Evolutionary conservation across 306 rosid genomes (phyloP).

Genomic region (Quercus rubra): DNA sequence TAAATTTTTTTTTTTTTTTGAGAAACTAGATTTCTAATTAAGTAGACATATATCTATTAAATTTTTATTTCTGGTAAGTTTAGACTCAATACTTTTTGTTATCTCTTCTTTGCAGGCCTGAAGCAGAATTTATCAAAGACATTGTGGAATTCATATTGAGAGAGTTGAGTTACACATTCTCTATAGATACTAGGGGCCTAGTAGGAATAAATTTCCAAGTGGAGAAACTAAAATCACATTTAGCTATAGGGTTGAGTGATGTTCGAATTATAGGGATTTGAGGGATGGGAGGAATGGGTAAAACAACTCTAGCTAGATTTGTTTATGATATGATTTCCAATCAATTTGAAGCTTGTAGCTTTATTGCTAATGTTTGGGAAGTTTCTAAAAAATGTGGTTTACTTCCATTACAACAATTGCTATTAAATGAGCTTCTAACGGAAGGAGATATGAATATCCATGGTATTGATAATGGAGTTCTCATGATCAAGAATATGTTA

Average conservation of each 20-base stretch:
- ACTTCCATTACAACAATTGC: constrained; percentile 17
- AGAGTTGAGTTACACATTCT: constrained; percentile 16
- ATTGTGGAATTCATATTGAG: constrained; percentile 19
- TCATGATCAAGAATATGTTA: background rate
- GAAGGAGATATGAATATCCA: constrained; percentile 12
- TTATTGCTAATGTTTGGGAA: constrained; percentile 29
- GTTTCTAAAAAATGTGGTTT: constrained; percentile 13
- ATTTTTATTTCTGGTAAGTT: too few relatives aligned
- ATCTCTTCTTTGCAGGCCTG: constrained; percentile 14
- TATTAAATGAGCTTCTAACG: constrained; percentile 15
- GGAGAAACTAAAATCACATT: constrained; percentile 11
- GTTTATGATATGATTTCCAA: constrained; percentile 11
- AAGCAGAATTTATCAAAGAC: constrained; percentile 26
- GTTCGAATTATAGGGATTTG: constrained; percentile 39
- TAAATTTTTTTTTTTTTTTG: too few relatives aligned
- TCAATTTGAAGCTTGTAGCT: constrained; percentile 10
- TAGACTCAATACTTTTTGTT: too few relatives aligned
- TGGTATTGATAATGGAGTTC: constrained; percentile 19
- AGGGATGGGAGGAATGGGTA: constrained; percentile 26
- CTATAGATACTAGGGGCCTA: constrained; percentile 2
- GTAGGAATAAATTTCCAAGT: constrained; percentile 32
- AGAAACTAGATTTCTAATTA: too few relatives aligned
- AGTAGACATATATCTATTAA: too few relatives aligned
- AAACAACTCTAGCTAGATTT: constrained; percentile 12
- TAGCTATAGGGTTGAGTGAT: background rate